Conservation (phyloP, 202 grass and related monocot genomes). For the Musa balbisiana region DNA sequence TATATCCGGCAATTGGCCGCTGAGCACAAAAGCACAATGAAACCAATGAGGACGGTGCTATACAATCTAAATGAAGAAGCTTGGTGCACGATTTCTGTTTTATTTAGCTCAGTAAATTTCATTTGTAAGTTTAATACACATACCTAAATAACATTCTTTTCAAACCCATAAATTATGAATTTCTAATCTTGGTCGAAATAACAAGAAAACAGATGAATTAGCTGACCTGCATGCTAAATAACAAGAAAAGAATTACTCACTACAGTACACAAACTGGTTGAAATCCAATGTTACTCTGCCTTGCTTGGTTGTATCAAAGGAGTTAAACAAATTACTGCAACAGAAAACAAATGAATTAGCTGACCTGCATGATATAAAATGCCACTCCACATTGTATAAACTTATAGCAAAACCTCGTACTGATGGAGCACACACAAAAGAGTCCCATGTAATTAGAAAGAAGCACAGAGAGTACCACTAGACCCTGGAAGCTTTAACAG, state of each 20-base stretch:
- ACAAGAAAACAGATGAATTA: not conserved
- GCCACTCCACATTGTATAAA: not conserved
- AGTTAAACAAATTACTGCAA: slow-evolving; percentile 65
- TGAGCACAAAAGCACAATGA: not conserved
- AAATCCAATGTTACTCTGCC: slow-evolving; percentile 79
- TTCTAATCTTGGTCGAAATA: not conserved
- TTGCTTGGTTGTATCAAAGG: slow-evolving; percentile 70
- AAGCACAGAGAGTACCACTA: no score
- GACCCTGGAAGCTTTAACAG: no score
- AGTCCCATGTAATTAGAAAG: no score
- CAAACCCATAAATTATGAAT: not conserved
- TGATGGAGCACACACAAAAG: not conserved
- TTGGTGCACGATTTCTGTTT: not conserved
- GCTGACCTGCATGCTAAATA: not conserved
- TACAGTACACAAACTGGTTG: slow-evolving; percentile 82
- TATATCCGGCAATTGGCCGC: slow-evolving; percentile 8
- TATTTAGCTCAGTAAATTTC: not conserved
- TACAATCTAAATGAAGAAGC: not conserved
- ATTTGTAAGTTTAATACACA: no score
- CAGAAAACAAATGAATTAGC: slow-evolving; percentile 2
- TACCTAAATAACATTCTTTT: no score
- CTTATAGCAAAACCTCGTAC: not conserved
- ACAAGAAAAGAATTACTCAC: slow-evolving; percentile 36
- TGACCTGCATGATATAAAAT: not conserved
- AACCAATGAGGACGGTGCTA: not conserved